These are phyloP conservation scores for Cydonia oblonga DNA, from an alignment of 331 rosid genomes.

Conservation along the genomic window DNA sequence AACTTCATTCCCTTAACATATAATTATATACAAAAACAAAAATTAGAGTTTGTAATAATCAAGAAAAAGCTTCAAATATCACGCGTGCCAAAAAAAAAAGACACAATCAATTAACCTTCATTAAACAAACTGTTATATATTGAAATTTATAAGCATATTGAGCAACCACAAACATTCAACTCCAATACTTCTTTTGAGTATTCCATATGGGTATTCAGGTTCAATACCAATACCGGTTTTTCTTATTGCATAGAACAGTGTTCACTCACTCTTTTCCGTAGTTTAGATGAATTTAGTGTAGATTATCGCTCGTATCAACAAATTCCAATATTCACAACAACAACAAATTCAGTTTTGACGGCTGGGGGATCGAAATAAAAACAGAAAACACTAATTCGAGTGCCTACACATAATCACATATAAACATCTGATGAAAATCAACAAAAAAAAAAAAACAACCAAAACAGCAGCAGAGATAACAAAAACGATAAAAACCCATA, in stretches of 20 bases:
- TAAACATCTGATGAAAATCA: background rate
- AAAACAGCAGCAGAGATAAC: background rate
- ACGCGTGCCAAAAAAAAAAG: background rate
- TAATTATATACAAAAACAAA: background rate
- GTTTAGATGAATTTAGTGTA: too few relatives aligned
- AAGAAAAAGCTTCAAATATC: background rate
- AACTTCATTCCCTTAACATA: slow-evolving; percentile 14
- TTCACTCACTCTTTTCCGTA: too few relatives aligned
- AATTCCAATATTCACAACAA: too few relatives aligned
- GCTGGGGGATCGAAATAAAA: background rate
- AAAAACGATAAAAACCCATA: too few relatives aligned
- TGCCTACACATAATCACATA: too few relatives aligned
- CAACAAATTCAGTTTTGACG: background rate
- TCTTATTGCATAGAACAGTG: too few relatives aligned
- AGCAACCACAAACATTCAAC: background rate
- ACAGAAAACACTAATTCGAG: background rate
- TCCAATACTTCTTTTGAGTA: too few relatives aligned
- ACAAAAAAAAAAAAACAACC: background rate
- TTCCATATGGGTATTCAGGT: too few relatives aligned
- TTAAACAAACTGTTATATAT: background rate
- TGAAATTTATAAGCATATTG: background rate
- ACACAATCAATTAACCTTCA: too few relatives aligned
- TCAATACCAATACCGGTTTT: too few relatives aligned
- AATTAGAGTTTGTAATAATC: background rate
- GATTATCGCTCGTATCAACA: too few relatives aligned